These are phyloP conservation scores for Lunasporangiospora selenospora DNA, from an alignment of 192 early-diverging fungal species.

Conservation along the genomic window DNA sequence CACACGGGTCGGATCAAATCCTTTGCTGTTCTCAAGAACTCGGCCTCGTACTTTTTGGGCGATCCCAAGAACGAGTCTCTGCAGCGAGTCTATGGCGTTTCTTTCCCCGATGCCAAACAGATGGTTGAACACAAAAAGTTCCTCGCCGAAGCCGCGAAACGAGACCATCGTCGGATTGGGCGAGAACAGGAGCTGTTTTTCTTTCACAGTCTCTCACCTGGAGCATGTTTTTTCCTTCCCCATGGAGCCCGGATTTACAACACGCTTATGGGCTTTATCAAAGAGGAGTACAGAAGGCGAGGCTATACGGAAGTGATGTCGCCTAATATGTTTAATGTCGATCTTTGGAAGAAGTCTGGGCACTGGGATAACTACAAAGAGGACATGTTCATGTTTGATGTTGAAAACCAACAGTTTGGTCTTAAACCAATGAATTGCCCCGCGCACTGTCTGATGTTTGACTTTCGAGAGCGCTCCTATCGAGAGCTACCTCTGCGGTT, in stretches of 20 bases:
- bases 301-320: constrained; percentile 97
- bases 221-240: constrained; percentile 93
- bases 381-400: constrained; percentile 92
- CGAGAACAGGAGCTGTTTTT: constrained; percentile 98
- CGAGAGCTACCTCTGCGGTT: constrained; percentile 96
- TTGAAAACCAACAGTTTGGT: constrained; percentile 96
- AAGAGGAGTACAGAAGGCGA: constrained; percentile 83
- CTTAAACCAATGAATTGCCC: constrained; percentile 99
- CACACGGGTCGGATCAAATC: constrained; percentile 93
- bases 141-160: constrained; percentile 92
- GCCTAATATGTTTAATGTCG: constrained; percentile 98
- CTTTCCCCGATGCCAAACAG: constrained; percentile 97
- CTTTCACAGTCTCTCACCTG: constrained; percentile 93
- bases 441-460: constrained; percentile 97
- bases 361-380: constrained; percentile 98
- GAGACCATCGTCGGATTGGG: constrained; percentile 96
- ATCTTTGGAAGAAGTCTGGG: constrained; percentile 95
- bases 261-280: constrained; percentile 89
- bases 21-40: constrained; percentile 94
- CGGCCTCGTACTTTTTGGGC: constrained; percentile 96
- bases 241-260: constrained; percentile 97
- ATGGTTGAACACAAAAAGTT: constrained; percentile 94
- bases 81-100: constrained; percentile 98
- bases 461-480: constrained; percentile 90
- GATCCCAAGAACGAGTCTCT: constrained; percentile 96